phyloP scores from a whole-genome alignment of 345 rosid genomes.

The Syzygium jambos region DNA sequence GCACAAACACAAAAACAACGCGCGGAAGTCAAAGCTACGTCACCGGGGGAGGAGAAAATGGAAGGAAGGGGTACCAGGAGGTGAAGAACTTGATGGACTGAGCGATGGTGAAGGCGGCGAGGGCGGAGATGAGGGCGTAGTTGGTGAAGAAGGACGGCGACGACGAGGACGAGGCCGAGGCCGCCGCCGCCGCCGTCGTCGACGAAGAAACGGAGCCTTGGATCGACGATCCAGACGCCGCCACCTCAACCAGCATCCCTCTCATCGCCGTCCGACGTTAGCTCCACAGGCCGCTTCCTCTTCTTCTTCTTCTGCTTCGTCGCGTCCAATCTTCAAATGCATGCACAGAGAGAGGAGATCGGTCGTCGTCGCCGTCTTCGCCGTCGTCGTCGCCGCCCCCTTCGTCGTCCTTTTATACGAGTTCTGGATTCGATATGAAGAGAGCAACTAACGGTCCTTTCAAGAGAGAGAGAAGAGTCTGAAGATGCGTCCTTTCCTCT shows the following conservation, averaged over 20 bases:
- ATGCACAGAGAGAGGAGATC: neutral
- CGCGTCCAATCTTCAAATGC: neutral
- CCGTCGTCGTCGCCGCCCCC: neutral
- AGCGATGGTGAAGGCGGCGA: neutral
- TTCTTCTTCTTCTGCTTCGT: neutral
- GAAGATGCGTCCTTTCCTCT: neutral
- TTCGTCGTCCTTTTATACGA: neutral
- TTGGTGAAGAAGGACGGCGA: neutral
- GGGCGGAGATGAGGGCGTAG: neutral
- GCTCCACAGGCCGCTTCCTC: neutral
- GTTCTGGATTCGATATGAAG: neutral
- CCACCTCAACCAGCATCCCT: neutral
- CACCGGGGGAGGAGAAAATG: neutral
- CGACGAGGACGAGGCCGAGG: neutral
- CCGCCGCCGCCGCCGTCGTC: neutral
- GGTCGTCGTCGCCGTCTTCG: neutral
- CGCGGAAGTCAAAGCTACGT: neutral
- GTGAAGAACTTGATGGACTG: slow-evolving; percentile 5
- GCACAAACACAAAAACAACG: too few relatives aligned
- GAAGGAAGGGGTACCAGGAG: slow-evolving; percentile 1
- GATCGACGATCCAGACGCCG: neutral
- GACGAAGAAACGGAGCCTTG: neutral
- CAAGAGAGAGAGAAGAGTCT: neutral
- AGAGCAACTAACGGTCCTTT: neutral
- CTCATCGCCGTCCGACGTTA: neutral